Base-by-base conservation (phyloP, 257 asterid species). In the Rauvolfia tetraphylla region DNA sequence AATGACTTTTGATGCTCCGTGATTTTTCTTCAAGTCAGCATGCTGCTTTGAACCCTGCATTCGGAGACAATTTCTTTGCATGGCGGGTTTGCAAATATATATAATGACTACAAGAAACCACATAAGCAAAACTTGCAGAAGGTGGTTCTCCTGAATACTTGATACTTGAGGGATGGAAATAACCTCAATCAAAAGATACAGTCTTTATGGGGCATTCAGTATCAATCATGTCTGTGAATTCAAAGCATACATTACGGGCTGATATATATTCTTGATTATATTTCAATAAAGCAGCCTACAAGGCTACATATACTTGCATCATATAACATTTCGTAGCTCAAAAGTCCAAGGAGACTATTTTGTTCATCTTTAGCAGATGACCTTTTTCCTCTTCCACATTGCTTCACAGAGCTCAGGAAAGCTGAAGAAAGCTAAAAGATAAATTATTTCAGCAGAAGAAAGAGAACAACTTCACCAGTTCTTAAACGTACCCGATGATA, bases 11-110 rank as follows among this genome's bases (percentile, higher is more conserved):
- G 85, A 61, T 25, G 59, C 76, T 78, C 88, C 73, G 74, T 78
- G 71, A 59, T 38, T 72, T 29, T 74, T 79, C 31, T 12, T 68
- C 75, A 27, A 67, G 66, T 46, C 74, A 68, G 83, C 78, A 58
- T 78, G 84, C 68, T 74, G 84, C 76, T 81, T 81, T 80, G 71
- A 70, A 76, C 84, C 87, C 97, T 93, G 90, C 87, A 88, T 79
- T 79, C 42, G 36, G n/a, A 29, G 51, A 23, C 34, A 75, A 75
- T n/a, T 25, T 27, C 29, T 9, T 51, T 75, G 48, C 36, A 75
- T 42, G 34, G 22, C 49, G 42, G 31, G 20, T 54, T 31, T 22
- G 48, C 38, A 62, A 61, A 36, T 17, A 10, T 14, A 31, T 31
- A 15, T 17, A 33, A 9, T 9, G 25, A 46, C 23, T 22, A 62